Base-by-base conservation (phyloP, 2,329 filamentous ascomycete species). In the Botryotinia calthae region DNA sequence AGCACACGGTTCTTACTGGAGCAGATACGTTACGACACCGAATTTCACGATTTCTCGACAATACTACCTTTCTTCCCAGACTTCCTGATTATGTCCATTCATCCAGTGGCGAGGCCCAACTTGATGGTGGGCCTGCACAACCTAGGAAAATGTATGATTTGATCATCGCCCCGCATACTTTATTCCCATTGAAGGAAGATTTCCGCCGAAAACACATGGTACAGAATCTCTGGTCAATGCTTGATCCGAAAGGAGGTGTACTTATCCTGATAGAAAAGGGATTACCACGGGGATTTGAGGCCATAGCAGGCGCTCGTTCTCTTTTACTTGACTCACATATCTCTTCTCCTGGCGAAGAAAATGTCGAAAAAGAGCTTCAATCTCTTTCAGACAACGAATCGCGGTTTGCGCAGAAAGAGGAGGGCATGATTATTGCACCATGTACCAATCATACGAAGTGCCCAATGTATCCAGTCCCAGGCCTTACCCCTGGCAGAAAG, bases 201-300 rank as follows among this genome's bases (percentile, higher is more conserved):
- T 93, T 91, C 78, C 85, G 92, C 78, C 91, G 95, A 63, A 95
- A 93, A 79, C 88, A 91, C 48, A 86, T 96, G 70, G 85, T 98
- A 31, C 90, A 97, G 79, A 97, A 97, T 74, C 87, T 98, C 1
- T 99, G 96, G 96, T 90, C 89, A 22, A 86, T 98, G 68, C 85
- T 98, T 6, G 93, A 92, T 70, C 92, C 92, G 1, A 87, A 95
- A 28, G 95, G 95, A 1, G 96, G 96, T 51, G 88, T 99, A 22
- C 86, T 99, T 7, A 88, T 98, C 66, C 83, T 98, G 4, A 84
- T 98, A 34, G 96, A 99, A 81, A 98, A 98, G 81, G 96, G 94
- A 0, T 89, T 97, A 20, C 93, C 94, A 20, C 89, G 93, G 61
- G 96, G 96, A 0, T 99, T 99, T 77, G 96, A 98, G 81, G 93